Conservation (phyloP, 2,329 filamentous ascomycete species). For the Neoscytalidium dimidiatum region DNA sequence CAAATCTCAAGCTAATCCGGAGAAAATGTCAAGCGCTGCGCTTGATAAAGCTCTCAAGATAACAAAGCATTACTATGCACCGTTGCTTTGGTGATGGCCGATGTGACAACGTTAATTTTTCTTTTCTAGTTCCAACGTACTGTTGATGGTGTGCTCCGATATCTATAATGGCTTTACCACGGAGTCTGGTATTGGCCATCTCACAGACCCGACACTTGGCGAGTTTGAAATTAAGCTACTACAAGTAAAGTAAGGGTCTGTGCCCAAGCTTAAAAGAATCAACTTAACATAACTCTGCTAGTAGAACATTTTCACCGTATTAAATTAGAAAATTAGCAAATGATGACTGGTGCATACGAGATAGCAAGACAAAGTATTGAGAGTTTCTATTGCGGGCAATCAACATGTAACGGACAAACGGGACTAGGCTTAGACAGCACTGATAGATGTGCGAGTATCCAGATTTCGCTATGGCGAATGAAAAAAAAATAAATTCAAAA, state of each 20-base stretch:
- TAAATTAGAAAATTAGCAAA: background rate
- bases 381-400: background rate
- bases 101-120: background rate
- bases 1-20: no score
- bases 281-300: no score
- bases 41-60: background rate
- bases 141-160: background rate
- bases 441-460: background rate
- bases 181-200: no score
- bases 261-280: background rate
- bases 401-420: background rate
- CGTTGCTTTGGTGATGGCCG: background rate
- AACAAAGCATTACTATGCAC: background rate
- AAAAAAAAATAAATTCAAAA: background rate
- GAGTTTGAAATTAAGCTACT: background rate
- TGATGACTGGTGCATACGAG: background rate
- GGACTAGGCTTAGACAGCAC: background rate
- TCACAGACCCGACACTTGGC: no score
- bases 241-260: background rate
- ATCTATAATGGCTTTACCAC: background rate
- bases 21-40: no score
- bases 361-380: background rate
- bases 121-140: background rate
- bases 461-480: background rate
- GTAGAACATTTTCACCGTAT: background rate